Conservation (phyloP, 331 rosid species). For the Pyrus hybrid region DNA sequence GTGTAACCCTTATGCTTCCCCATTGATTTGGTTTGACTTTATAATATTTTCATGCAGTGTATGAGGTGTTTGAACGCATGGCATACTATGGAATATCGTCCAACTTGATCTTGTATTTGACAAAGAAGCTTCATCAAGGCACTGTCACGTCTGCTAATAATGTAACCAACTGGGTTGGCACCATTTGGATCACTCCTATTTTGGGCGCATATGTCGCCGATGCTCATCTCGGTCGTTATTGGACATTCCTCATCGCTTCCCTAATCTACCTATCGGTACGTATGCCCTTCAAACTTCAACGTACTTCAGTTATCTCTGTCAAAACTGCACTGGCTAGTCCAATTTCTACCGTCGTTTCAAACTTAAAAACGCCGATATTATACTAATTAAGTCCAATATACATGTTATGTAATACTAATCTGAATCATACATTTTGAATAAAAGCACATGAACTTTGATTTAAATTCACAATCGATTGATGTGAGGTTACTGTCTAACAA, state of each 20-base stretch:
- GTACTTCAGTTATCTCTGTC: not conserved
- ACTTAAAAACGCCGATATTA: not conserved
- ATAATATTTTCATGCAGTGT: constrained; percentile 13
- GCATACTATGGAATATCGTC: constrained; percentile 41
- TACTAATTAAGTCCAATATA: not conserved
- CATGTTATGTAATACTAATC: no score
- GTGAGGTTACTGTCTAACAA: no score
- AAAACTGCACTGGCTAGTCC: not conserved
- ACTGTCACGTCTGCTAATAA: constrained; percentile 33
- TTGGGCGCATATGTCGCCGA: constrained; percentile 50
- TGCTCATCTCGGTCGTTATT: constrained; percentile 47
- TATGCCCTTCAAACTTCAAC: not conserved
- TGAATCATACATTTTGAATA: no score
- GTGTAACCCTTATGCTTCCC: not conserved
- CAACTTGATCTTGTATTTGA: constrained; percentile 31
- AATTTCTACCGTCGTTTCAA: not conserved
- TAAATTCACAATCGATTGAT: no score
- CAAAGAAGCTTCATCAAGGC: constrained; percentile 39
- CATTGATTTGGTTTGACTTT: not conserved
- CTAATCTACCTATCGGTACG: constrained; percentile 25
- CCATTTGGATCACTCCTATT: constrained; percentile 46
- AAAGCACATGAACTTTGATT: no score
- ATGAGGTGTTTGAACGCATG: constrained; percentile 50
- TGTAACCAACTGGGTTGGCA: constrained; percentile 46
- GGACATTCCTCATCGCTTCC: constrained; percentile 29